Percentiles rank a stretch among this genome's conserved stretches.
phyloP scores from a whole-genome alignment of 2,329 filamentous ascomycete genomes.

The Claviceps sp. region DNA sequence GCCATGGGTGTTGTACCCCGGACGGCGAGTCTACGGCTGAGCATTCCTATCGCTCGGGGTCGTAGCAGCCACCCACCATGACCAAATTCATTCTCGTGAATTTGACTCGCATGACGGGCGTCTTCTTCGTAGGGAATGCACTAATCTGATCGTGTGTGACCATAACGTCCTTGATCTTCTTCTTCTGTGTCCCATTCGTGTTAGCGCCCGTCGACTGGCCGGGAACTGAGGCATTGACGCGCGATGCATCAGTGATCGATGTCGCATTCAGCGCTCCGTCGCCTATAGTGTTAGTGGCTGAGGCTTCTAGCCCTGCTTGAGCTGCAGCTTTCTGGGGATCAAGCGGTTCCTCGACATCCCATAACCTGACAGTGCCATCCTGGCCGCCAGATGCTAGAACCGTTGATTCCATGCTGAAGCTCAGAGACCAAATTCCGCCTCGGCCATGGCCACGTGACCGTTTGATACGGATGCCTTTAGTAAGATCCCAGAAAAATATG shows the following conservation, averaged over 20 bases:
- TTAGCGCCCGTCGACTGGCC: conserved; percentile 15
- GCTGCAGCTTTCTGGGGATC: conserved; percentile 46
- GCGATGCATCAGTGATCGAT: conserved; percentile 16
- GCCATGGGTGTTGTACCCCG: not conserved
- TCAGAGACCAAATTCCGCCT: conserved; percentile 84
- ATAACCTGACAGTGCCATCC: conserved; percentile 84
- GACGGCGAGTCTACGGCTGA: conserved; percentile 3
- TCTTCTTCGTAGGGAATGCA: conserved; percentile 92
- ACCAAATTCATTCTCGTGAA: conserved; percentile 95
- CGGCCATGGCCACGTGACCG: conserved; percentile 88
- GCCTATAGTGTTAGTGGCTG: conserved; percentile 26
- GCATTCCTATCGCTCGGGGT: conserved; percentile 31
- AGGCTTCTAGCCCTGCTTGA: conserved; percentile 29
- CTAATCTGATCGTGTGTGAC: conserved; percentile 89
- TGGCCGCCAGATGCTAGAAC: conserved; percentile 83
- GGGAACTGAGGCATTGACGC: conserved; percentile 5
- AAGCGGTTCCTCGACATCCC: conserved; percentile 71
- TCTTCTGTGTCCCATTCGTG: conserved; percentile 37
- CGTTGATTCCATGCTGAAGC: conserved; percentile 85
- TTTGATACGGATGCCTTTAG: conserved; percentile 76
- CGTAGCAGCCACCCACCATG: conserved; percentile 64
- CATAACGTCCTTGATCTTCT: conserved; percentile 80
- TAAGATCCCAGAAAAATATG: conserved; percentile 89
- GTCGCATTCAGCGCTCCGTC: conserved; percentile 25
- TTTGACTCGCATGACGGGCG: conserved; percentile 80